Evolutionary conservation across 2,329 filamentous ascomycete genomes (phyloP), one percentile per base, ranked within the genome.

Genomic region (Xylaria sp.): DNA sequence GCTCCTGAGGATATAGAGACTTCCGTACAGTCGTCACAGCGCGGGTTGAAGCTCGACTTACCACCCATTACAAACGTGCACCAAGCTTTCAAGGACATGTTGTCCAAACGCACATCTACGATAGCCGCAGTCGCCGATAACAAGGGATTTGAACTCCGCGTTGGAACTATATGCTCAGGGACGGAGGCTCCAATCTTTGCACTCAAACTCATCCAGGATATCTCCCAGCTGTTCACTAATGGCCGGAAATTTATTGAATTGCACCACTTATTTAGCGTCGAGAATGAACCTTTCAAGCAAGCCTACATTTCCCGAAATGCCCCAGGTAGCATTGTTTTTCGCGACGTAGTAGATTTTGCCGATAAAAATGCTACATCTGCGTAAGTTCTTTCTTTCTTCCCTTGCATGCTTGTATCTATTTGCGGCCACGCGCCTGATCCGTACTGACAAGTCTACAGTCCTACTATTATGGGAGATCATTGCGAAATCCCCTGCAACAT

Each of bases 111-210:
- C 6, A 29, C 27, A n/a, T 50, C 60, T 12, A 65, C 72, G 5
- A 69, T 79, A 3, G 58, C 51, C 1, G 29, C 76, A 13, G 75
- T 79, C 8, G 75, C 74, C 23, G 63, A 73, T n/a, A 65, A 68
- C 1, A 77, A 77, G 2, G 75, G 75, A 2, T 66, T 78, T 9
- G 50, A 72, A 13, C 72, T 83, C 58, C 76, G 76, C n/a, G 77
- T 94, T 29, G 91, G 86, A 0, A 95, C 92, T 0, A 88, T 94
- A 82, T 94, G 92, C 76, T 94, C 92, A 1, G 92, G 92, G 0
- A 94, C 92, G 0, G 92, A 95, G 72, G 88, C 89, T 4, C 92
- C 92, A 0, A 80, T 95, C 1, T 82, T 94, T 1, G 90, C 90
- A 0, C 76, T 93, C 16, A 81, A 88, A 16, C 81, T 90, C 77